Base-by-base conservation (phyloP, 192 early-diverging fungal genomes). In the Phlyctochytrium arcticum region DNA sequence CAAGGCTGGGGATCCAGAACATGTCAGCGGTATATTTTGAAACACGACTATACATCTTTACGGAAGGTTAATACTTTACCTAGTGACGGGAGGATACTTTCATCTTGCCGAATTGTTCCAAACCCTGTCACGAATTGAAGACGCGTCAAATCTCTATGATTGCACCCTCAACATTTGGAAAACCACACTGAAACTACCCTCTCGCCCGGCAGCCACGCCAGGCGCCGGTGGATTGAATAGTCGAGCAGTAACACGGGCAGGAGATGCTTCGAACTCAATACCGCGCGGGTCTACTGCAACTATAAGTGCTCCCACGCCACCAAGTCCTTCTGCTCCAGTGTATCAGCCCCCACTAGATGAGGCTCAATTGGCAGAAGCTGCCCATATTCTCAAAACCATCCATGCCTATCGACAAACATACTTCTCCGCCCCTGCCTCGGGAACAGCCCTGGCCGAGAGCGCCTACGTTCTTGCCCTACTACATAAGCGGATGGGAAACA, bases 41-140 rank as follows among this genome's bases (percentile, higher is more conserved):
- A 23, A 1, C 30, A 29, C 54, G 15, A 15, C 29, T 57, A n/a
- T n/a, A n/a, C n/a, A 8, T 24, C 12, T 12, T 57, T 27, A 34
- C 23, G n/a, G 30, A 33, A 10, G 7, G n/a, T 17, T 15, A 17
- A 31, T 1, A 19, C 2, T 17, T 23, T 55, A 10, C 21, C 15
- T 55, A 64, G 81, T 81, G 24, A 63, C 80, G 6, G 82, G 82
- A 15, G 82, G 80, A 8, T 84, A 78, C 47, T 84, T 75, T 54
- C 80, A 84, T n/a, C 70, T 84, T 19, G 82, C 69, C 17, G 70
- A 44, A n/a, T 60, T 81, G 8, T 75, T 81, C 53, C 66, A 79
- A 23, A 69, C 66, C 23, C 65, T 70, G 42, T 62, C 54, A 15
- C 60, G 53, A 12, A 36, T 58, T 30, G 73, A 73, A 4, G 49